Conservation (phyloP, 495 filamentous ascomycete genomes). For the Aspergillus leporis region DNA sequence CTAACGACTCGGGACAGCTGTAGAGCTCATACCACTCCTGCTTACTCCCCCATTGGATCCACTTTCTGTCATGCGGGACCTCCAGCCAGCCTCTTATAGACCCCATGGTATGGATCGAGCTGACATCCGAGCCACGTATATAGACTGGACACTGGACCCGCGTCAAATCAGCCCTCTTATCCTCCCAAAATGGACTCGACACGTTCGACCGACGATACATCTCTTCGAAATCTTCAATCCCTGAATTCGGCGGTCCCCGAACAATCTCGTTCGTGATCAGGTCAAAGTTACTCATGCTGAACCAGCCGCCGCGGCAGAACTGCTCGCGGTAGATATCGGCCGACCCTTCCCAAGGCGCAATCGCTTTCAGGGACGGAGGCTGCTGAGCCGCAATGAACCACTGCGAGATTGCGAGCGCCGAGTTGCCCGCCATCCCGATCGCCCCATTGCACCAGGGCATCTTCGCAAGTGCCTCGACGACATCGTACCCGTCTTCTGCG, state of each 20-base stretch:
- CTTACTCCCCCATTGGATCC: conserved; percentile 32
- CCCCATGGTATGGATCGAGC: conserved; percentile 38
- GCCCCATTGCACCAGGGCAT: conserved; percentile 47
- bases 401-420: conserved; percentile 37
- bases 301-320: conserved; percentile 35
- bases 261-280: conserved; percentile 32
- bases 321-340: conserved; percentile 47
- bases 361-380: conserved; percentile 42
- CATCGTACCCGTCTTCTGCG: conserved; percentile 45
- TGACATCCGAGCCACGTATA: conserved; percentile 30
- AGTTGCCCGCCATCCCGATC: conserved; percentile 48
- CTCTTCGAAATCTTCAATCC: conserved; percentile 32
- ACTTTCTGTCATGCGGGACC: conserved; percentile 27
- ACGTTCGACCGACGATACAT: conserved; percentile 29
- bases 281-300: conserved; percentile 29
- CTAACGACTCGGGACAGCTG: conserved; percentile 16
- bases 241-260: conserved; percentile 23
- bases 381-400: conserved; percentile 41
- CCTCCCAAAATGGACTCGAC: conserved; percentile 29
- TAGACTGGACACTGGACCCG: conserved; percentile 29
- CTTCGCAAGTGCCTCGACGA: conserved; percentile 41
- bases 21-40: conserved; percentile 48
- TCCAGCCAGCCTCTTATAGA: conserved; percentile 37
- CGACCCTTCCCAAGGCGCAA: conserved; percentile 50
- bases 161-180: conserved; percentile 27